Evolutionary conservation across 257 asterid species (phyloP).

Genomic region (Mentha longifolia): DNA sequence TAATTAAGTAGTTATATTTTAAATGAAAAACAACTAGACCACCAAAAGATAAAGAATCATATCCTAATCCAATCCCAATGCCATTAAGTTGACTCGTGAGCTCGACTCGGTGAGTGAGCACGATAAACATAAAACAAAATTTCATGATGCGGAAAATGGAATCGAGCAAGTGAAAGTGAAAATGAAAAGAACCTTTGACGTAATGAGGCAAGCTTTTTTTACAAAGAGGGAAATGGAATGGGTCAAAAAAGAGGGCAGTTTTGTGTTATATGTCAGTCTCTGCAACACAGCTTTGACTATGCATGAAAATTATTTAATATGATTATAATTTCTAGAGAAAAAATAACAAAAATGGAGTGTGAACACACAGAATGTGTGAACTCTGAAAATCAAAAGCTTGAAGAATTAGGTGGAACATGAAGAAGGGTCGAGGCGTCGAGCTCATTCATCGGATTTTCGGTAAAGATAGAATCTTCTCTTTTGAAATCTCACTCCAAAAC

Average conservation of each 20-base stretch:
- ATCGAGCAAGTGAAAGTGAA: constrained; percentile 25
- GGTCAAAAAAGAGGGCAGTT: constrained; percentile 37
- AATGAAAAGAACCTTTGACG: constrained; percentile 36
- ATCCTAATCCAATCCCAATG: constrained; percentile 18
- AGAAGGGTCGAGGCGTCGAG: constrained; percentile 3
- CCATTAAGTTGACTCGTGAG: constrained; percentile 35
- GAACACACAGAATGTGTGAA: constrained; percentile 27
- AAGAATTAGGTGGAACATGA: constrained; percentile 25
- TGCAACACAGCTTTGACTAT: constrained; percentile 42
- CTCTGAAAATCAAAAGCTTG: background rate
- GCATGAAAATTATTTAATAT: constrained; percentile 19
- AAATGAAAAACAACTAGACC: background rate
- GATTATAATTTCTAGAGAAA: too few species aligned
- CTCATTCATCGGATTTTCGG: background rate
- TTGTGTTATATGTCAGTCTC: constrained; percentile 35
- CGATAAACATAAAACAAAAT: constrained; percentile 31
- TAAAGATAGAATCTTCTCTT: constrained; percentile 36
- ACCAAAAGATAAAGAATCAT: background rate
- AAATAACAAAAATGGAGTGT: background rate
- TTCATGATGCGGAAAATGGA: constrained; percentile 10
- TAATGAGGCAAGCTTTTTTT: constrained; percentile 31
- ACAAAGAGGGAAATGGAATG: constrained; percentile 21
- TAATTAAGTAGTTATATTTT: background rate
- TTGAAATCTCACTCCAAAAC: constrained; percentile 1
- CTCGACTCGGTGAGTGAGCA: constrained; percentile 29